Evolutionary conservation across 2,329 filamentous ascomycete species (phyloP).

Genomic region (Pezicula rhizophila): DNA sequence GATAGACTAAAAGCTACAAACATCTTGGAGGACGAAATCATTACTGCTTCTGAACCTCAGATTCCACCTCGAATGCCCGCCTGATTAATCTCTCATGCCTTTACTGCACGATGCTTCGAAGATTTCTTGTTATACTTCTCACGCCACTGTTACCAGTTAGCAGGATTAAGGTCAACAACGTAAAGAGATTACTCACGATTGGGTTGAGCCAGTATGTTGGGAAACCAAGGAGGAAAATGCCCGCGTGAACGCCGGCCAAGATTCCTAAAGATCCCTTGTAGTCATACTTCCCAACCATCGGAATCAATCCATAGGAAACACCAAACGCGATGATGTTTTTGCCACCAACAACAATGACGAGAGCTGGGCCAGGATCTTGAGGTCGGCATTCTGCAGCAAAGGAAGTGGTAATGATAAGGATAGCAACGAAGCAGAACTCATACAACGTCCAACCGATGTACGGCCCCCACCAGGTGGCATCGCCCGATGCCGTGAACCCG

Average conservation of each 20-base stretch:
- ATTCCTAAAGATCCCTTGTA: background rate
- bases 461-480: conserved; percentile 20
- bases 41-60: background rate
- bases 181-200: background rate
- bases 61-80: too few species aligned
- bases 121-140: background rate
- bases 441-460: conserved; percentile 28
- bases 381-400: conserved; percentile 30
- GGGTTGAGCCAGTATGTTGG: background rate
- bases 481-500: conserved; percentile 23
- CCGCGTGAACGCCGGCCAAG: background rate
- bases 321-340: conserved; percentile 31
- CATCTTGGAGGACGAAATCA: background rate
- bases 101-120: background rate
- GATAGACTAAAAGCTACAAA: too few species aligned
- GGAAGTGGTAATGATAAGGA: conserved; percentile 25
- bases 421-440: conserved; percentile 23
- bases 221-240: background rate
- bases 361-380: conserved; percentile 28
- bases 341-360: conserved; percentile 28
- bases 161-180: background rate
- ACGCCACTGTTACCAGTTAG: background rate
- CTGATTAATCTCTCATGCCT: too few species aligned
- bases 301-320: conserved; percentile 26
- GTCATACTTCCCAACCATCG: conserved; percentile 20